phyloP scores from a whole-genome alignment of 306 rosid genomes.

The Echinosophora koreensis region DNA sequence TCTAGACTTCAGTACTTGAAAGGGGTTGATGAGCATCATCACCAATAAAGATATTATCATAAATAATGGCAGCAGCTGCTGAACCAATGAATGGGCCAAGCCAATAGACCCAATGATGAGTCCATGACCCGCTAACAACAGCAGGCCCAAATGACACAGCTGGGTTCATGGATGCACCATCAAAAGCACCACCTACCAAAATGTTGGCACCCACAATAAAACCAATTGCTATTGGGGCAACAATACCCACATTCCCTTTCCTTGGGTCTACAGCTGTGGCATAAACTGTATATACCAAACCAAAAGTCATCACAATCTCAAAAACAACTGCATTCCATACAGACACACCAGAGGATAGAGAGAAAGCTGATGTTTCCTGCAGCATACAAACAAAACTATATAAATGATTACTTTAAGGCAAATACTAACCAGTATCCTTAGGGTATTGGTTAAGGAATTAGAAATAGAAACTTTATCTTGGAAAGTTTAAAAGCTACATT shows the following conservation, averaged over 20 bases:
- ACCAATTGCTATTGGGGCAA: conserved; percentile 60
- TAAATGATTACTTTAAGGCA: neutral
- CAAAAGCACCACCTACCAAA: conserved; percentile 78
- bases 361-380: conserved; percentile 53
- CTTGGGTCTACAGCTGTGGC: conserved; percentile 54
- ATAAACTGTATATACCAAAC: conserved; percentile 52
- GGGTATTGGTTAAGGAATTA: too few relatives aligned
- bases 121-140: conserved; percentile 68
- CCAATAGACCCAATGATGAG: conserved; percentile 81
- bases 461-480: too few relatives aligned
- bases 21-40: conserved; percentile 45
- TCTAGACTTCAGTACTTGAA: conserved; percentile 44
- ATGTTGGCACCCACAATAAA: conserved; percentile 63
- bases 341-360: conserved; percentile 49
- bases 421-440: too few relatives aligned
- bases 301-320: conserved; percentile 57
- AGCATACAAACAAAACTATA: neutral
- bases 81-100: conserved; percentile 66
- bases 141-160: conserved; percentile 55
- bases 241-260: conserved; percentile 45
- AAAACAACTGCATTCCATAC: conserved; percentile 51
- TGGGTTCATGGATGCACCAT: conserved; percentile 79
- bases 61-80: conserved; percentile 65
- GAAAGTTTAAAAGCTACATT: too few relatives aligned
- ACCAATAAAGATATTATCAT: conserved; percentile 71